These are phyloP conservation scores for Biscogniauxia sp. DNA, from an alignment of 2,329 filamentous ascomycete genomes.

Conservation along the genomic window DNA sequence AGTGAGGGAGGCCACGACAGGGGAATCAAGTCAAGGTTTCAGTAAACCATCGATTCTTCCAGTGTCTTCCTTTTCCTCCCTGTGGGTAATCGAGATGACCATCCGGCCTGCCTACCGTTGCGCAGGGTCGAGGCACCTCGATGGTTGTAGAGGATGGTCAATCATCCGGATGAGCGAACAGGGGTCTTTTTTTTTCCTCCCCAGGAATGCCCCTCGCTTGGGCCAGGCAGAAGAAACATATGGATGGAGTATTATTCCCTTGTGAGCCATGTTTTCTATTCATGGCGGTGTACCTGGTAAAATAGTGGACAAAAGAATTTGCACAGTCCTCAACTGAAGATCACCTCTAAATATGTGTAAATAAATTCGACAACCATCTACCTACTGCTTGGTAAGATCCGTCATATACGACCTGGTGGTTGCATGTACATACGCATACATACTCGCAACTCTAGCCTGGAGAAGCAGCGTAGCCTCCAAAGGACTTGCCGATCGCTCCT, in stretches of 20 bases:
- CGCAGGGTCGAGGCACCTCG: constrained; percentile 5
- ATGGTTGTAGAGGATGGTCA: constrained; percentile 9
- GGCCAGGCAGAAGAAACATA: background rate
- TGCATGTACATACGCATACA: background rate
- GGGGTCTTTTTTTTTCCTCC: constrained; percentile 11
- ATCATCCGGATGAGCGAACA: constrained; percentile 14
- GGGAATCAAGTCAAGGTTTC: constrained; percentile 11
- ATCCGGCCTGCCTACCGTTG: background rate
- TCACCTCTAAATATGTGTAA: background rate
- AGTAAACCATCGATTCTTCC: constrained; percentile 11
- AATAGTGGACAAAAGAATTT: background rate
- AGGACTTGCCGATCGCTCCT: background rate
- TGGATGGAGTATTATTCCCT: background rate
- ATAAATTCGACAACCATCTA: background rate
- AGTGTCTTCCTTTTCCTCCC: constrained; percentile 11
- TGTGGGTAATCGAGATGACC: constrained; percentile 5
- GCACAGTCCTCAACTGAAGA: background rate
- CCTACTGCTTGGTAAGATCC: background rate
- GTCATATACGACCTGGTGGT: background rate
- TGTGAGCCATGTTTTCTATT: constrained; percentile 12
- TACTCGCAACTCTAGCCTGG: background rate
- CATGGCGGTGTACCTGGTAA: constrained; percentile 17
- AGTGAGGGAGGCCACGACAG: constrained; percentile 8
- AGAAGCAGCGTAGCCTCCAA: background rate
- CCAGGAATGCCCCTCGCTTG: constrained; percentile 18